Conservation (phyloP, 495 filamentous ascomycete genomes). For the Daldinia decipiens region DNA sequence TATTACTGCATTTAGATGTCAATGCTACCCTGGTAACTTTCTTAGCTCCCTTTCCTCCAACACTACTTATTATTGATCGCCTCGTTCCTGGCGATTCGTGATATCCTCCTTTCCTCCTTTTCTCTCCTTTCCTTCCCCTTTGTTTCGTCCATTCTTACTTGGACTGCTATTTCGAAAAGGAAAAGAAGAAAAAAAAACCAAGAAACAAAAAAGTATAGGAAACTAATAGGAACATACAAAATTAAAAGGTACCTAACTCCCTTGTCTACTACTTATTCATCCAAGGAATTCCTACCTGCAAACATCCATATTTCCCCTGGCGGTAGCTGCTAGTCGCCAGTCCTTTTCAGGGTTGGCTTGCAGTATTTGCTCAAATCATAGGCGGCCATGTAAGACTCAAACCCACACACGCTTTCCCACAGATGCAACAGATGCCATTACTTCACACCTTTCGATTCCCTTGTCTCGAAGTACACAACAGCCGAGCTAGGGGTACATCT, state of each 20-base stretch:
- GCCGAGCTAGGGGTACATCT: conserved; percentile 50
- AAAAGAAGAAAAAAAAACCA: conserved; percentile 11
- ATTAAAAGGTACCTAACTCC: conserved; percentile 27
- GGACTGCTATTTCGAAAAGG: conserved; percentile 9
- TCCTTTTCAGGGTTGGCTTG: conserved; percentile 48
- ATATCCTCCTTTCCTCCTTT: conserved; percentile 40
- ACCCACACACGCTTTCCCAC: conserved; percentile 41
- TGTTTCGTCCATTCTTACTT: conserved; percentile 39
- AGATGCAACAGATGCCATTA: conserved; percentile 42
- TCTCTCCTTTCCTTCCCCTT: conserved; percentile 29
- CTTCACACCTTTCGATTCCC: conserved; percentile 47
- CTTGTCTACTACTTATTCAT: conserved; percentile 35
- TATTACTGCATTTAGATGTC: conserved; percentile 43
- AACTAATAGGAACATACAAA: conserved; percentile 7
- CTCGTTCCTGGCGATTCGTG: conserved; percentile 43
- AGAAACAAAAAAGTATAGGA: conserved; percentile 6
- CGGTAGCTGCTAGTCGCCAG: conserved; percentile 45
- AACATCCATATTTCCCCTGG: conserved; percentile 43
- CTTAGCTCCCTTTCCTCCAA: conserved; percentile 28
- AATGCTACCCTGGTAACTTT: conserved; percentile 40
- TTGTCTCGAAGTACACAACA: conserved; percentile 48
- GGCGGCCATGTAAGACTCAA: conserved; percentile 48
- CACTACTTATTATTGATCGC: conserved; percentile 45
- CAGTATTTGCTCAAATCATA: conserved; percentile 47
- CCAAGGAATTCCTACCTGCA: conserved; percentile 47